A percentile compares a stretch with the other conserved stretches of the same genome.
These are phyloP conservation scores for Fusarium buxicola DNA, from an alignment of 2,329 filamentous ascomycete genomes.

Conservation along the genomic window DNA sequence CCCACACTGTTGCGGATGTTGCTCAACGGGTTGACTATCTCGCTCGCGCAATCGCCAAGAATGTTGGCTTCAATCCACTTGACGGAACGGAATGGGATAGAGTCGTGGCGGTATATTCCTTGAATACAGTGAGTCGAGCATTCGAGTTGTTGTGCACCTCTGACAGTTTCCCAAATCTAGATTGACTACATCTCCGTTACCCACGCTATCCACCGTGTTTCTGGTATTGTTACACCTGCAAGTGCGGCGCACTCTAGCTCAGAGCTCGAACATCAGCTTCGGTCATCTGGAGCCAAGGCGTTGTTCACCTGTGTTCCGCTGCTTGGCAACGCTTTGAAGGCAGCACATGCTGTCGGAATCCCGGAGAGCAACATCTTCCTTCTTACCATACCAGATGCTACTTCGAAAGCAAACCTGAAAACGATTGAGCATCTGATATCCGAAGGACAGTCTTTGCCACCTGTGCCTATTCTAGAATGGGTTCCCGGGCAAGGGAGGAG, in stretches of 20 bases:
- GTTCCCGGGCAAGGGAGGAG: conserved; percentile 71
- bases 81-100: conserved; percentile 83
- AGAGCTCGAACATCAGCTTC: conserved; percentile 79
- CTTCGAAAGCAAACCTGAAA: conserved; percentile 59
- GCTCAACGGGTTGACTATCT: conserved; percentile 74
- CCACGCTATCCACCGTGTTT: conserved; percentile 80
- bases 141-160: fast-evolving
- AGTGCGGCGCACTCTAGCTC: conserved; percentile 77
- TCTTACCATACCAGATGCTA: conserved; percentile 69
- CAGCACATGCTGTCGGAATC: conserved; percentile 71
- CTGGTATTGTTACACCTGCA: conserved; percentile 77
- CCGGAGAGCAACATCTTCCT: conserved; percentile 73
- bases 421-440: conserved; percentile 74
- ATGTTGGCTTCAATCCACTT: conserved; percentile 76
- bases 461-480: conserved; percentile 67
- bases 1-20: conserved; percentile 72
- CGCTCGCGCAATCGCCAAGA: conserved; percentile 72
- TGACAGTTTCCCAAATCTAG: conserved; percentile 54
- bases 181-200: conserved; percentile 80
- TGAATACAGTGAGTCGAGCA: conserved; percentile 74
- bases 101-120: conserved; percentile 78
- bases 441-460: conserved; percentile 65
- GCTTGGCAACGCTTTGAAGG: conserved; percentile 71
- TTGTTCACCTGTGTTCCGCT: conserved; percentile 79
- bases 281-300: conserved; percentile 74